Evolutionary conservation across 2,329 filamentous ascomycete genomes (phyloP).

Genomic region (Colletotrichum ledebouriae): DNA sequence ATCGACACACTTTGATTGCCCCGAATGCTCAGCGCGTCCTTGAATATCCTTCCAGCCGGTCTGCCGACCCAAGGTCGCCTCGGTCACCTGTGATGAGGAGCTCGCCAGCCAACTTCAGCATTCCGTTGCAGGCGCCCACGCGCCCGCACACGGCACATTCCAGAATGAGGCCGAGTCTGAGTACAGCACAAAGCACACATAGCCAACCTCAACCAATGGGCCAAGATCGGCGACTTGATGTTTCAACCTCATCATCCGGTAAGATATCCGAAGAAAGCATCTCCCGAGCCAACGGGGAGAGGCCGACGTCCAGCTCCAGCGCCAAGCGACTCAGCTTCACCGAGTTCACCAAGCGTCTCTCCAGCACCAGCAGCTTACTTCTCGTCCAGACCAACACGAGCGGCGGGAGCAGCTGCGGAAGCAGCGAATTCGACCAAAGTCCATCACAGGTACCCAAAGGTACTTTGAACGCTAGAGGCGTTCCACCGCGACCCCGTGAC

Average conservation of each 20-base stretch:
- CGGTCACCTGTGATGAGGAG: constrained; percentile 52
- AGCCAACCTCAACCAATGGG: constrained; percentile 63
- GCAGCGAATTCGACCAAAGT: constrained; percentile 60
- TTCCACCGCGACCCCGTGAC: constrained; percentile 50
- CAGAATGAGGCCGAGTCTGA: constrained; percentile 62
- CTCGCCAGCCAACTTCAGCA: constrained; percentile 39
- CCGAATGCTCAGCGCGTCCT: constrained; percentile 64
- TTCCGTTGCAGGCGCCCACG: constrained; percentile 44
- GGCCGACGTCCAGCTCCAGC: constrained; percentile 67
- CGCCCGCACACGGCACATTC: constrained; percentile 69
- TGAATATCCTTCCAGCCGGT: constrained; percentile 63
- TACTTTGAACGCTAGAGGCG: constrained; percentile 49
- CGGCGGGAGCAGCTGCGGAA: constrained; percentile 61
- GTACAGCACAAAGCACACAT: constrained; percentile 58
- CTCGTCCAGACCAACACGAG: constrained; percentile 70
- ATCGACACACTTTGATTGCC: constrained; percentile 55
- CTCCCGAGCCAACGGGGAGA: constrained; percentile 54
- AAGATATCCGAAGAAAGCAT: constrained; percentile 53
- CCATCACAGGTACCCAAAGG: constrained; percentile 52
- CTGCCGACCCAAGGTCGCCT: constrained; percentile 51
- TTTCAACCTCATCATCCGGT: constrained; percentile 44
- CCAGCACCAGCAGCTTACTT: constrained; percentile 71
- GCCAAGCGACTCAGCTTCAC: constrained; percentile 71
- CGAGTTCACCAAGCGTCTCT: constrained; percentile 72
- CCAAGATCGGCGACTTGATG: constrained; percentile 44